A percentile compares a stretch with the other conserved stretches of the same genome.
Evolutionary conservation across 371 early-diverging fungal species (phyloP).

Genomic region (Vairimorpha ceranae): DNA sequence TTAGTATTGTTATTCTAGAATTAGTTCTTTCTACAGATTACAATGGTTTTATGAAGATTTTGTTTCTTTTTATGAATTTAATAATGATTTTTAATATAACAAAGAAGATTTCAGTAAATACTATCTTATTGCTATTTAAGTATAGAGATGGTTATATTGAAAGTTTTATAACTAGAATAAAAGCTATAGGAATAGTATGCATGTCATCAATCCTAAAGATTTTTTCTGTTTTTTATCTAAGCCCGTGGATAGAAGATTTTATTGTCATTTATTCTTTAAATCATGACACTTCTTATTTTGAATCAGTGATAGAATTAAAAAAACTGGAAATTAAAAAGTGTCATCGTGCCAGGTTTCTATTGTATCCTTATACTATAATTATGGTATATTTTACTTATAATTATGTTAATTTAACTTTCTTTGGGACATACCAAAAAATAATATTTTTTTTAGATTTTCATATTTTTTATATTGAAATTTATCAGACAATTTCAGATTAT

Average conservation of each 20-base stretch:
- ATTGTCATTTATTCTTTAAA: neutral
- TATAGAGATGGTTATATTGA: neutral
- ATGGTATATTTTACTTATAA: neutral
- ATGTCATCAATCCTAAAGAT: neutral
- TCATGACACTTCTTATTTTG: neutral
- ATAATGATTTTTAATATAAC: neutral
- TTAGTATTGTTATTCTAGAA: neutral
- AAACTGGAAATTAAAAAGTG: neutral
- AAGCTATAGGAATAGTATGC: neutral
- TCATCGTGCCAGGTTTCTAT: neutral
- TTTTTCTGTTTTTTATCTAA: neutral
- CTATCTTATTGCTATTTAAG: neutral
- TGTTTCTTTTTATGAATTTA: constrained; percentile 19
- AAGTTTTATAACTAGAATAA: neutral
- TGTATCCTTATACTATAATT: neutral
- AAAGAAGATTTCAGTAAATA: constrained; percentile 3
- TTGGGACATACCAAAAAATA: neutral
- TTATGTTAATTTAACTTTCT: neutral
- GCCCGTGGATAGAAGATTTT: neutral
- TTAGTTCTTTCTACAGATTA: neutral
- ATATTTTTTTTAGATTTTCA: neutral
- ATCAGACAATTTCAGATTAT: neutral
- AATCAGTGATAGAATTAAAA: neutral
- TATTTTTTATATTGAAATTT: constrained; percentile 1
- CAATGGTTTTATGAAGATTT: neutral